Evolutionary conservation across 2,329 filamentous ascomycete genomes (phyloP), one percentile per base, ranked within the genome.

Genomic region (Cordyceps pruinosa): DNA sequence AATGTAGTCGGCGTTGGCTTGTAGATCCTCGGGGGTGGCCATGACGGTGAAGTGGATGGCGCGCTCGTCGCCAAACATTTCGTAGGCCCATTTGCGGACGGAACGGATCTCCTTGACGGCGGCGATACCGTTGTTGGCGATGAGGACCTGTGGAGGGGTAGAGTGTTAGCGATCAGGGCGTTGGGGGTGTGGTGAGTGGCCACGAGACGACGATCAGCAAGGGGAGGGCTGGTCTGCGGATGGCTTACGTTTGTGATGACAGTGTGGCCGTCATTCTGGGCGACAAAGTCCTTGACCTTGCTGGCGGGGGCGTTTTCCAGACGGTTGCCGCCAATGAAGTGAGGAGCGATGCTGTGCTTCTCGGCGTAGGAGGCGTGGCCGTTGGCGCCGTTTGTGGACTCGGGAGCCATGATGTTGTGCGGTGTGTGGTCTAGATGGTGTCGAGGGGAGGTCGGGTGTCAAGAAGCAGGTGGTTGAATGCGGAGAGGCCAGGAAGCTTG

Each of bases 31-130:
- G 50, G 94, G 94, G 39, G 94, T 99, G 66, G 94, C 94, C 94
- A 99, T 99, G 72, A 99, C 94, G 62, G 94, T 99, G 78, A 99
- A 99, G 72, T 97, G 92, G 70, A 99, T 97, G 67, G 93, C 94
- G 69, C 89, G 85, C 80, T 99, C 94, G 76, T 99, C 92, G 77
- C 94, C 93, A 72, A 99, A 99, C 8, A 90, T 96, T 78, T 99
- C 94, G 85, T 99, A 99, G 61, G 94, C 94, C 94, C 94, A 99
- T 92, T 97, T 99, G 75, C 94, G 89, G 70, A 99, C 93, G 59
- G 93, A 97, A 74, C 94, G 87, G 72, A 99, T 99, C 77, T 99
- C 94, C 77, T 99, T 99, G 74, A 99, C 94, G 70, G 94, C 94
- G 52, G 94, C 94, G 74, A 99, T 99, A 82, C 94, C 94, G 79